Evolutionary conservation across 345 rosid genomes (phyloP), one percentile per base, ranked within the genome.

Genomic region (Syzygium aqueum): DNA sequence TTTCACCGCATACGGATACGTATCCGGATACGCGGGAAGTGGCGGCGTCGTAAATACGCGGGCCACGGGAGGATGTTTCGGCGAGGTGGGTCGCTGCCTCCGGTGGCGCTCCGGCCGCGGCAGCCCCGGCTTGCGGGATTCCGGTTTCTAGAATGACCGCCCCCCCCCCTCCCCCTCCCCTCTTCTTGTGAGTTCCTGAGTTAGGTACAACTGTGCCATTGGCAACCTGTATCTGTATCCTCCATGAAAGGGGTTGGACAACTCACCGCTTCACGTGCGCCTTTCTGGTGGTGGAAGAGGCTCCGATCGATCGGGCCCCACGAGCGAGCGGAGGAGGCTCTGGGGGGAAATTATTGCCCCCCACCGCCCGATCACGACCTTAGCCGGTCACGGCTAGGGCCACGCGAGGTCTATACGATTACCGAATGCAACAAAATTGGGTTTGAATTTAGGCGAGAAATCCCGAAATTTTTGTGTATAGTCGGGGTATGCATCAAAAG

Each of bases 181-280:
- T 11, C 3, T 27, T 28, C 65, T n/a, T 11, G 14, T 22, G 82
- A 49, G 49, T 19, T 49, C 87, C 85, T 17, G n/a, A 53, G 73
- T 86, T 86, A 80, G 85, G 88, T 86, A 86, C 88, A 86, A 57
- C 88, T 80, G 88, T 80, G 85, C n/a, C 63, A 43, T 56, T 30
- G 54, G 51, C 87, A 86, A 86, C 37, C 84, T 16, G 63, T 43
- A 43, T 6, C 46, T 43, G 30, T 19, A 40, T 53, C 63, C 61
- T 43, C 63, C 61, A 51, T 82, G 77, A 86, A 86, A 80, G 88
- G 28, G n/a, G 77, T 17, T 28, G 85, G 85, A 86, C 88, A 86
- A 56, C 88, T 80, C 88, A 86, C 88, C 3, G 25, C 14, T 15
- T 51, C 85, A 54, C 85, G 77, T 86, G 88, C 30, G 51, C 53